Conservation (phyloP, 345 rosid species). For the Crucihimalaya himalaica region DNA sequence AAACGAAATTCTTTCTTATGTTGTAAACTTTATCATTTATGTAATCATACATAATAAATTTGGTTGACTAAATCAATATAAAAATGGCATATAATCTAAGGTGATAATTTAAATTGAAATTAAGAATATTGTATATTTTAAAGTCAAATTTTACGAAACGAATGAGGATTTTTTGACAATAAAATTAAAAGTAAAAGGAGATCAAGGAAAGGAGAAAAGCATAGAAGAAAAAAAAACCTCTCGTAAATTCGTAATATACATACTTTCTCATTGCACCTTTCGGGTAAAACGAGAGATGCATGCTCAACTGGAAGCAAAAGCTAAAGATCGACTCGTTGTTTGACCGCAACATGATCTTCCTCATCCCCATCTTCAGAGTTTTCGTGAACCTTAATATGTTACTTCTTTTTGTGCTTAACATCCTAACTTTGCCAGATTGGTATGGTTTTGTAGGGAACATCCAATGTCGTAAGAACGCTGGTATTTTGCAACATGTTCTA, state of each 20-base stretch:
- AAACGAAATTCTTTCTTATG: no score
- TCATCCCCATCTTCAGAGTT: neutral
- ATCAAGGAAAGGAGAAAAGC: neutral
- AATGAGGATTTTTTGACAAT: neutral
- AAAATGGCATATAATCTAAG: neutral
- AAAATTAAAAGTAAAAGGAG: no score
- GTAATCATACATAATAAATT: neutral
- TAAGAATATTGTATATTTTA: neutral
- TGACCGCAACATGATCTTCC: neutral
- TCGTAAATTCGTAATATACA: no score
- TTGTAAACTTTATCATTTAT: neutral
- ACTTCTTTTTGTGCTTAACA: neutral
- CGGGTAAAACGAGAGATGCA: neutral
- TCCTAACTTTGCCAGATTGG: neutral
- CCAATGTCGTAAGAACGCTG: neutral
- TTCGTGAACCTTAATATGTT: neutral
- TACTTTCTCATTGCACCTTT: neutral
- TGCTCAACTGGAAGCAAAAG: neutral
- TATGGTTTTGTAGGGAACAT: neutral
- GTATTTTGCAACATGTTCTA: neutral
- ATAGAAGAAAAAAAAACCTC: neutral
- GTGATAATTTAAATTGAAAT: neutral
- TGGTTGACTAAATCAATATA: neutral
- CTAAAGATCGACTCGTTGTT: neutral
- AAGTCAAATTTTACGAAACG: no score